phyloP scores from a whole-genome alignment of 2,329 filamentous ascomycete species.

The Aspergillus aculeatinus region DNA sequence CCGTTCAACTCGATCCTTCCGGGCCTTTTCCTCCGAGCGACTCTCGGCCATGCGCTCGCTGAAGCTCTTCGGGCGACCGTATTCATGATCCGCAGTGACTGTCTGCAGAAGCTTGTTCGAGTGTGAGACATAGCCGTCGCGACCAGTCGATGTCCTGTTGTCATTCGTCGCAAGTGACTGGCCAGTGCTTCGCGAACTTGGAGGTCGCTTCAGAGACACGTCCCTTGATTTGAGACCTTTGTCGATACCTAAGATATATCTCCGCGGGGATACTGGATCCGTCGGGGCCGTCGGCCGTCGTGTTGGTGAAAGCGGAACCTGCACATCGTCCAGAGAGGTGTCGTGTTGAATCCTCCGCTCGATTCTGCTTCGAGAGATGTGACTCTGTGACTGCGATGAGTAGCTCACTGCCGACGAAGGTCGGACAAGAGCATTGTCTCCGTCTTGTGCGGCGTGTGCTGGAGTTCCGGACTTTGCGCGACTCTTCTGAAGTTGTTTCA shows the following conservation, averaged over 20 bases:
- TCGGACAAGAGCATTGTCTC: conserved; percentile 19
- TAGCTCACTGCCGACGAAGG: conserved; percentile 28
- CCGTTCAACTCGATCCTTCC: conserved; percentile 38
- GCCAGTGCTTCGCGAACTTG: conserved; percentile 27
- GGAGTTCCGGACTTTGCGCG: conserved; percentile 27
- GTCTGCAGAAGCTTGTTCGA: conserved; percentile 20
- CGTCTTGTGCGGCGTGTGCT: conserved; percentile 23
- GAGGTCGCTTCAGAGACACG: conserved; percentile 76
- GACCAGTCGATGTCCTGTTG: conserved; percentile 19
- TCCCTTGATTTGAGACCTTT: conserved; percentile 79
- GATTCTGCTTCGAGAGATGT: conserved; percentile 15
- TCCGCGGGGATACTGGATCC: conserved; percentile 70
- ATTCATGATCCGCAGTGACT: conserved; percentile 19
- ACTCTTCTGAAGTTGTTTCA: conserved; percentile 78
- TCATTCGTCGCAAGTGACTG: conserved; percentile 30
- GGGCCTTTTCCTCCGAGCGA: conserved; percentile 44
- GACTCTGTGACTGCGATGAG: conserved; percentile 22
- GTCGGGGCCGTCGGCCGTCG: conserved; percentile 49
- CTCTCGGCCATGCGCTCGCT: conserved; percentile 81
- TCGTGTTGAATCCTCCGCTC: conserved; percentile 17
- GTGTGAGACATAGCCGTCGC: conserved; percentile 28
- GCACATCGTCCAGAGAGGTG: conserved; percentile 46
- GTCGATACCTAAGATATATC: conserved; percentile 82
- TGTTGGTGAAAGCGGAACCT: conserved; percentile 75
- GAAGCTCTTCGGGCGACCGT: conserved; percentile 59